Evolutionary conservation across 192 early-diverging fungal species (phyloP).

Genomic region (Thamnidium elegans): DNA sequence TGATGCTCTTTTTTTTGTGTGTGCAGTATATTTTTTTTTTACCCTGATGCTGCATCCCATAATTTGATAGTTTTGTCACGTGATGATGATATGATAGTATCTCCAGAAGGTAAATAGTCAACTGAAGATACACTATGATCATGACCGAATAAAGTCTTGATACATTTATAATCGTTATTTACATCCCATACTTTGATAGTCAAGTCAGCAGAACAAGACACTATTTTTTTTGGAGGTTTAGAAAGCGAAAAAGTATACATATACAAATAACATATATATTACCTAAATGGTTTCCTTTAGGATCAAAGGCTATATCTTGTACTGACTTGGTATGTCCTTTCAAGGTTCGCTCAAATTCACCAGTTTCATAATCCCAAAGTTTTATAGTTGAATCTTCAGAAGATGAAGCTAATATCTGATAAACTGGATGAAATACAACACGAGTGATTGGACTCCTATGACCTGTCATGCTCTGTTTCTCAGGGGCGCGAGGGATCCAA

Average conservation of each 20-base stretch:
- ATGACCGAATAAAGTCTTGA: slow-evolving; percentile 85
- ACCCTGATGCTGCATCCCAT: slow-evolving; percentile 86
- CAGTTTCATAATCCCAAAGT: slow-evolving; percentile 91
- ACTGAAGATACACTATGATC: slow-evolving; percentile 90
- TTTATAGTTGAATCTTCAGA: slow-evolving; percentile 90
- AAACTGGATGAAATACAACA: slow-evolving; percentile 86
- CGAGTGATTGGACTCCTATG: slow-evolving; percentile 79
- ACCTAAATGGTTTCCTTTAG: slow-evolving; percentile 80
- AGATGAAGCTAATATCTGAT: slow-evolving; percentile 73
- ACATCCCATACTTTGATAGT: slow-evolving; percentile 91
- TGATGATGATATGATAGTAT: slow-evolving; percentile 82
- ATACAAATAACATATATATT: slow-evolving; percentile 12
- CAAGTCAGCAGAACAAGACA: slow-evolving; percentile 88
- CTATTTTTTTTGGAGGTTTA: slow-evolving; percentile 42
- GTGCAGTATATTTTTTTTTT: background rate
- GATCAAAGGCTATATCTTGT: slow-evolving; percentile 80
- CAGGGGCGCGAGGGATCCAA: slow-evolving; percentile 83
- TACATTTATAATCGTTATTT: slow-evolving; percentile 75
- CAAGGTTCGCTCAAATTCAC: slow-evolving; percentile 85
- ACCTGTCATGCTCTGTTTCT: slow-evolving; percentile 65
- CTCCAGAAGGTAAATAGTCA: slow-evolving; percentile 65
- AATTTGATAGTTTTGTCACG: slow-evolving; percentile 88
- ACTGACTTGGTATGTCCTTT: slow-evolving; percentile 96
- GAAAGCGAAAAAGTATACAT: slow-evolving; percentile 7
- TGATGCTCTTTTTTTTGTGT: too few relatives aligned